These are phyloP conservation scores for Fraxinus velutina DNA, from an alignment of 305 asterid genomes.

Conservation along the genomic window DNA sequence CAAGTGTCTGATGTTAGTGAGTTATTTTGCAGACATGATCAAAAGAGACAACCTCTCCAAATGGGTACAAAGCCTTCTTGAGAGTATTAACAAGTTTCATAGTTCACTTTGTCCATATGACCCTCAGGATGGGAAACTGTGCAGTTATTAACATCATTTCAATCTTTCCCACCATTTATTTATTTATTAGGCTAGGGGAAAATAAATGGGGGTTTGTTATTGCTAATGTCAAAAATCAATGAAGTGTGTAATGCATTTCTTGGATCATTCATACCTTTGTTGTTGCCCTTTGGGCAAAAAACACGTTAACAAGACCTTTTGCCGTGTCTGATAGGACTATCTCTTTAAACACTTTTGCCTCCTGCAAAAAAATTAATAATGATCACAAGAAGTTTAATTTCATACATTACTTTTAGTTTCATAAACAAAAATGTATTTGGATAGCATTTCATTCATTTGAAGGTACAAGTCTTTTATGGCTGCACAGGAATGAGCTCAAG, in stretches of 20 bases:
- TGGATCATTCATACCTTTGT: conserved; percentile 56
- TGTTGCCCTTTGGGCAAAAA: conserved; percentile 81
- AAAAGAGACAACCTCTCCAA: not conserved
- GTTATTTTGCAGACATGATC: not conserved
- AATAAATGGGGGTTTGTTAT: not conserved
- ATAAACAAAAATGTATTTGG: not conserved
- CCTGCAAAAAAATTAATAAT: conserved; percentile 48
- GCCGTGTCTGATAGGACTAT: conserved; percentile 62
- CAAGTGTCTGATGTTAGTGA: not conserved
- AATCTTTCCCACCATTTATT: not conserved
- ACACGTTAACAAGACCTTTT: conserved; percentile 83
- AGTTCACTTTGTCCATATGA: not conserved
- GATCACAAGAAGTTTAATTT: not conserved
- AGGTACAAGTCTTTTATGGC: conserved; percentile 2
- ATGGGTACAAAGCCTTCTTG: not conserved
- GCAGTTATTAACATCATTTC: not conserved
- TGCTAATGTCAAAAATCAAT: conserved; percentile 13
- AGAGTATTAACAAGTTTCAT: not conserved
- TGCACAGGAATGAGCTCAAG: not conserved
- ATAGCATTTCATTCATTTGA: not conserved
- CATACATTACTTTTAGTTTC: not conserved
- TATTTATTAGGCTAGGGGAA: not conserved
- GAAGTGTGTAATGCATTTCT: conserved; percentile 10
- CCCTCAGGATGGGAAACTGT: conserved; percentile 1
- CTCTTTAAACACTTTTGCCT: conserved; percentile 52